Evolutionary conservation across 345 rosid species (phyloP).

Genomic region (Salix purpurea): DNA sequence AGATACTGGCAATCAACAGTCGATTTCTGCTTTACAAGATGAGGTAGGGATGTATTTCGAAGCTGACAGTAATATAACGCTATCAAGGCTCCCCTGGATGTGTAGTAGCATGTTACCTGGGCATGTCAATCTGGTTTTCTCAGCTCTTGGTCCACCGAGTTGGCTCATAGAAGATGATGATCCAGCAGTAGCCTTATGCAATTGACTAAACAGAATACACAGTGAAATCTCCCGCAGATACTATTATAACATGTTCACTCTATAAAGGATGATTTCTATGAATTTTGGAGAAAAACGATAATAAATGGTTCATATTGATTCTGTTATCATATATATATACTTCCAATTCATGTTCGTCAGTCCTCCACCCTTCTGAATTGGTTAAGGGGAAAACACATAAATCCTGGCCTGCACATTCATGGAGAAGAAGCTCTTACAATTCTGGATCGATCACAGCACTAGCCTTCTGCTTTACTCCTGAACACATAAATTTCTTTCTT

Average conservation of each 20-base stretch:
- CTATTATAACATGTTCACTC: background rate
- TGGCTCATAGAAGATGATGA: background rate
- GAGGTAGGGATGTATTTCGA: too few relatives aligned
- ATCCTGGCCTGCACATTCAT: slow-evolving; percentile 70
- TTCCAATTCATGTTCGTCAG: background rate
- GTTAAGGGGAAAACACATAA: background rate
- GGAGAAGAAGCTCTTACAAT: slow-evolving; percentile 78
- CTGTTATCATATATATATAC: background rate
- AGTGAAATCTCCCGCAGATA: background rate
- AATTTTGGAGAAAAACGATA: background rate
- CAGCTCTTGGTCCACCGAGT: background rate
- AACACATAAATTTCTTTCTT: background rate
- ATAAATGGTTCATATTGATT: background rate
- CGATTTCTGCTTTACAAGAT: too few relatives aligned
- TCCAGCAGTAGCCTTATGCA: background rate
- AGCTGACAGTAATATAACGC: too few relatives aligned
- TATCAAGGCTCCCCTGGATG: too few relatives aligned
- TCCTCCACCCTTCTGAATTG: background rate
- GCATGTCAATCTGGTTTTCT: background rate
- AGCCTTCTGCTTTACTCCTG: background rate
- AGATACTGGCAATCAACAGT: too few relatives aligned
- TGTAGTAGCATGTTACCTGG: too few relatives aligned
- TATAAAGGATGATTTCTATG: background rate
- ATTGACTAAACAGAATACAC: background rate
- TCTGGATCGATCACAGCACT: slow-evolving; percentile 55